Conservation (phyloP, 148 eudicot species). For the Limonium bicolor region DNA sequence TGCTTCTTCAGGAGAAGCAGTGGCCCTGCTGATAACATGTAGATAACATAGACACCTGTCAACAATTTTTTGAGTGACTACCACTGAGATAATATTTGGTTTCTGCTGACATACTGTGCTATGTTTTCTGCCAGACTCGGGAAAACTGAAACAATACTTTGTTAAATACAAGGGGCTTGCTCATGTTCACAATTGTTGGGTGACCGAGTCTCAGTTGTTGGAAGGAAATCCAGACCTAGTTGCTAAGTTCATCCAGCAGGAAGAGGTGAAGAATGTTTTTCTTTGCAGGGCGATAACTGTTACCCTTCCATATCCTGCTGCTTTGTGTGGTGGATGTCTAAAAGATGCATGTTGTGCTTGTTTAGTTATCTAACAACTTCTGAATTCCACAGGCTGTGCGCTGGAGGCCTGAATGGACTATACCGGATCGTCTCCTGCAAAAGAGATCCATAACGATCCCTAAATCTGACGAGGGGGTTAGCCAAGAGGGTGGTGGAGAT, state of each 20-base stretch:
- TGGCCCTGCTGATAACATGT: not conserved
- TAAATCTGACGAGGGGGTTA: conserved; percentile 4
- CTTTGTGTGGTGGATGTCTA: too few species aligned
- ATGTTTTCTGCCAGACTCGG: conserved; percentile 22
- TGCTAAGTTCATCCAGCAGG: conserved; percentile 14
- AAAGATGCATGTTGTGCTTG: too few species aligned
- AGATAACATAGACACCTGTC: not conserved
- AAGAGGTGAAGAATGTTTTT: conserved; percentile 22
- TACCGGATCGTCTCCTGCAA: conserved; percentile 51
- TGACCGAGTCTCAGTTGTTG: conserved; percentile 39
- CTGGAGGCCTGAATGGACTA: conserved; percentile 61
- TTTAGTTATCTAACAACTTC: not conserved
- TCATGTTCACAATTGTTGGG: conserved; percentile 65
- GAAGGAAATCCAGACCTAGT: conserved; percentile 37
- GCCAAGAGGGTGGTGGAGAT: conserved; percentile 8
- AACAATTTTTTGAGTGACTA: not conserved
- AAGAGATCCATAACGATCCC: conserved; percentile 31
- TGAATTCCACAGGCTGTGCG: conserved; percentile 17
- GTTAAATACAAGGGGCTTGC: conserved; percentile 84
- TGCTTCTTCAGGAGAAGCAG: not conserved
- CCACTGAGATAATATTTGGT: not conserved
- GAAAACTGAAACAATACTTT: conserved; percentile 44
- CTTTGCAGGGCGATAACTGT: not conserved
- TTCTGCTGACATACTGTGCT: conserved; percentile 2
- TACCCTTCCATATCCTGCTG: not conserved